Base-by-base conservation (phyloP, 2,329 filamentous ascomycete species). In the Plectosphaerella plurivora region DNA sequence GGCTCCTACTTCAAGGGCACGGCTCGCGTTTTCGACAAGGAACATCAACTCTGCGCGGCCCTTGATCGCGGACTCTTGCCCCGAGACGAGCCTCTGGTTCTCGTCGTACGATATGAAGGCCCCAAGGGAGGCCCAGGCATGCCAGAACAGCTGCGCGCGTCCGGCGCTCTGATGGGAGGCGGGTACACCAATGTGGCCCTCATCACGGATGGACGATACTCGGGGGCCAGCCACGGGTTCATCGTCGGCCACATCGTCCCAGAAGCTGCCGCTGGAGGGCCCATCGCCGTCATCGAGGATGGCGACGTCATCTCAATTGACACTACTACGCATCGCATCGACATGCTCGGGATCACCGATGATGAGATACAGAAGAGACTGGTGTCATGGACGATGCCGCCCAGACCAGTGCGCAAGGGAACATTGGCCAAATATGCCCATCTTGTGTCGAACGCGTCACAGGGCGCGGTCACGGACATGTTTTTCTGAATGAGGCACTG, bases 111-210 rank as follows among this genome's bases (percentile, higher is more conserved):
- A 18, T 97, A 97, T 67, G 93, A 97, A 67, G 93, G 93, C 0
- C 93, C 93, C 15, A 92, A 90, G 66, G 93, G 93, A 56, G 93
- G 93, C 0, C 93, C 93, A 0, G 93, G 93, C 44, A 97, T 97
- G 93, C 93, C 92, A 2, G 93, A 97, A 71, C 91, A 96, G 71
- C 80, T 97, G 45, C 91, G 88, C 66, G 89, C 93, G 11, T 88
- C 83, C 53, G 91, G 91, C 0, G 90, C 92, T 15, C 89, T 97
- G 60, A 96, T 96, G 88, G 93, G 93, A 47, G 93, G 93, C 1
- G 88, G 88, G 14, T 76, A 97, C 49, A 89, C 78, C 50, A 96
- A 96, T 62, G 82, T 97, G 9, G 92, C 93, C 0, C 80, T 97
- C 12, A 90, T 97, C 48, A 97, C 93, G 0, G 93, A 97, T 66